Base-by-base conservation (phyloP, 2,329 filamentous ascomycete genomes). In the Coniochaeta sp. region DNA sequence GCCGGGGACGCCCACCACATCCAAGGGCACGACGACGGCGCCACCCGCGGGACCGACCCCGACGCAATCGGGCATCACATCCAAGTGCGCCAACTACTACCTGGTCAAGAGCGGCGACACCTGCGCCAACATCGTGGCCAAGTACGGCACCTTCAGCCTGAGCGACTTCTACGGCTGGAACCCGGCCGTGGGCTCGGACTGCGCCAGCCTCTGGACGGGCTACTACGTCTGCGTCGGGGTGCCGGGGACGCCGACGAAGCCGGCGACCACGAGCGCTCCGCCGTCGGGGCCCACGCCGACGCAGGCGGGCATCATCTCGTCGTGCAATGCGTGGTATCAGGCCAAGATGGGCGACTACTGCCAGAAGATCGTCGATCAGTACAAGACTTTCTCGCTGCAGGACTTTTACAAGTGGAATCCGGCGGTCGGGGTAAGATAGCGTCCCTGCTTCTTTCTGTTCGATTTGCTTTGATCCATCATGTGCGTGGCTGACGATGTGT, bases 131-230 rank as follows among this genome's bases (percentile, higher is more conserved):
- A 10, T 44, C 17, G 40, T 22, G 40, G 22, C 6, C 5, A 24
- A 19, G 5, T 19, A 68, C 59, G 66, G 65, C 34, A 69, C 30
- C 50, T 2, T 7, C 24, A 8, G 16, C n/a, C 50, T 22, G 8
- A 14, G 26, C 30, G 34, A 57, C 55, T 57, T 57, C 32, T 22
- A 57, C 16, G 19, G 14, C 9, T 57, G 55, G 55, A 57, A 57
- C 55, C 55, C 55, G 14, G 14, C 14, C 19, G 19, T 57, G 6
- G 19, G 16, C 5, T 22, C 30, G 12, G 19, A 10, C 32, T 57
- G 55, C 34, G 3, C 55, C 19, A 22, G 6, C 22, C 34, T 57
- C 4, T 57, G 30, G 30, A 3, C 10, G n/a, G 55, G 19, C 4
- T 57, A 57, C 19, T 22, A 57, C 55, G 55, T 57, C 55, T 57